Conservation (phyloP, 208 protist species). For the Acanthamoeba healyi region DNA sequence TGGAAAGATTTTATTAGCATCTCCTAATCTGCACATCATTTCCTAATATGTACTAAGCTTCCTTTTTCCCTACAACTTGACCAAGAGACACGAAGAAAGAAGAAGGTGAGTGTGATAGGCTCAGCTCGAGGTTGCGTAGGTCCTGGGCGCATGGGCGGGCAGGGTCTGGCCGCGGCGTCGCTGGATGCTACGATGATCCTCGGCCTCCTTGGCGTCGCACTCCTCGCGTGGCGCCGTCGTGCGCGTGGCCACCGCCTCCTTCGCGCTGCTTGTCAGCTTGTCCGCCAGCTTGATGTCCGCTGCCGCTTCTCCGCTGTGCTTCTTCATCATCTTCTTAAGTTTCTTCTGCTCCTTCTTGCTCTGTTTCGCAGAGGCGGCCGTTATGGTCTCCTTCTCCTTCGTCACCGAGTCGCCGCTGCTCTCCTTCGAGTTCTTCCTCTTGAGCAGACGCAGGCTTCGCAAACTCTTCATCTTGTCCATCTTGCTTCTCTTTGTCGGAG, state of each 20-base stretch:
- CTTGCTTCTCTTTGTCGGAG: neutral
- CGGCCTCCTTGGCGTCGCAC: slow-evolving; percentile 20
- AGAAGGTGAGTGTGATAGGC: too few species aligned
- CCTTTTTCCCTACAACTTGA: too few species aligned
- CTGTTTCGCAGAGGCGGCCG: too few species aligned
- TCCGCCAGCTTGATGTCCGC: neutral
- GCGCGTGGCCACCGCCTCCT: neutral
- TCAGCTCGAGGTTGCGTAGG: neutral
- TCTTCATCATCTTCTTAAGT: neutral
- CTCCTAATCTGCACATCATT: too few species aligned
- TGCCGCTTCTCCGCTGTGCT: neutral
- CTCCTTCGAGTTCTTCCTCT: neutral
- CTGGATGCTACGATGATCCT: neutral
- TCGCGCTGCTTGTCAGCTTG: neutral
- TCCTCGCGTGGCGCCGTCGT: neutral
- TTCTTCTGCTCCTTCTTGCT: neutral
- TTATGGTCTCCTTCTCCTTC: neutral
- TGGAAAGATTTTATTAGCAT: too few species aligned
- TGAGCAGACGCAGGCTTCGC: neutral
- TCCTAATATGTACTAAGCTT: too few species aligned
- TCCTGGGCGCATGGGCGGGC: neutral
- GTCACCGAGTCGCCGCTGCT: neutral
- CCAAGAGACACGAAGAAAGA: too few species aligned
- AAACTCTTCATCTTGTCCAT: neutral
- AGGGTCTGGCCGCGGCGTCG: neutral